Evolutionary conservation across 495 filamentous ascomycete species (phyloP).

Genomic region (Penicillium coprophilum): DNA sequence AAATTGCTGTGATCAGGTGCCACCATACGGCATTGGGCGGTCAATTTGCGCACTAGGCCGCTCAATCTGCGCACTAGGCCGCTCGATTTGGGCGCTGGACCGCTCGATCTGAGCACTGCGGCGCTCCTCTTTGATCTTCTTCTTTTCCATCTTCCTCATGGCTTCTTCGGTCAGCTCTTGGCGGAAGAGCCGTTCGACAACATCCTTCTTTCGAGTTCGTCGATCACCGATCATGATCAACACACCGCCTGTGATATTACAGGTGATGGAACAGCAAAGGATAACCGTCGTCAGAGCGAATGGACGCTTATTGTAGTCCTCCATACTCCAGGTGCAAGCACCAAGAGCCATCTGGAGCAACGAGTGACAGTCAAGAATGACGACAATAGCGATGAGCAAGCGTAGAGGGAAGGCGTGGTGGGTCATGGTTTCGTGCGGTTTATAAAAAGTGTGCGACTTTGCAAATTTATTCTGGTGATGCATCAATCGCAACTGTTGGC

Average conservation of each 20-base stretch:
- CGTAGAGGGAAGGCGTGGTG: slow-evolving; percentile 75
- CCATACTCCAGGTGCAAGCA: slow-evolving; percentile 70
- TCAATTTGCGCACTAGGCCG: slow-evolving; percentile 11
- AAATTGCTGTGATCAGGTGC: slow-evolving; percentile 10
- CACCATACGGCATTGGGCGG: slow-evolving; percentile 11
- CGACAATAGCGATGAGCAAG: slow-evolving; percentile 66
- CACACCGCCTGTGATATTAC: slow-evolving; percentile 69
- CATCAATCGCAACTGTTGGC: slow-evolving; percentile 61
- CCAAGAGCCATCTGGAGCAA: slow-evolving; percentile 74
- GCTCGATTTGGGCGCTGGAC: slow-evolving; percentile 31
- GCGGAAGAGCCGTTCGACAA: slow-evolving; percentile 68
- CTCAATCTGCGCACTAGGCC: slow-evolving; percentile 24
- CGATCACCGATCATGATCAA: slow-evolving; percentile 71
- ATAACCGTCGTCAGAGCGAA: slow-evolving; percentile 75
- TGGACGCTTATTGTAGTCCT: slow-evolving; percentile 55
- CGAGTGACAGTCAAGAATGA: slow-evolving; percentile 73
- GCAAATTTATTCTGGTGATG: slow-evolving; percentile 75
- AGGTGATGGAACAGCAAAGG: slow-evolving; percentile 70
- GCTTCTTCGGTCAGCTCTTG: slow-evolving; percentile 72
- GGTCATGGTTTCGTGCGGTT: slow-evolving; percentile 77
- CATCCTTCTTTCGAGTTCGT: slow-evolving; percentile 76
- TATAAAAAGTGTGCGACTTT: slow-evolving; percentile 80
- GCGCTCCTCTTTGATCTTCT: slow-evolving; percentile 53
- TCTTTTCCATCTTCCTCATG: slow-evolving; percentile 68
- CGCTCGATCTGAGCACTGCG: slow-evolving; percentile 28